Evolutionary conservation across 2,329 filamentous ascomycete species (phyloP).

Genomic region (Paraphaeosphaeria sporulosa): DNA sequence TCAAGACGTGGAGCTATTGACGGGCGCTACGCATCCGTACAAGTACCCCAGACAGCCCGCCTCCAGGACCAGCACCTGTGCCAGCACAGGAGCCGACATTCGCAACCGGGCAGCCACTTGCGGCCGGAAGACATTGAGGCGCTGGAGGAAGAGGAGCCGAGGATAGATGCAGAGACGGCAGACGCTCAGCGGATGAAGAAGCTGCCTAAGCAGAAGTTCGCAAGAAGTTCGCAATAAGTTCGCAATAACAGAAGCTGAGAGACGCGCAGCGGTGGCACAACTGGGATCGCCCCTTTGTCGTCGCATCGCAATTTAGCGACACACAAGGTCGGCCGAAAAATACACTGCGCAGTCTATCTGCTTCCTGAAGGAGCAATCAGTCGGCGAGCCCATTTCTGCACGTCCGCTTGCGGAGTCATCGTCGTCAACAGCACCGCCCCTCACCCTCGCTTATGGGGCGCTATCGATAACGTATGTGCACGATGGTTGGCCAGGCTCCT

Average conservation of each 20-base stretch:
- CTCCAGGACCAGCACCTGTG: not conserved
- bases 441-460: not conserved
- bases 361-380: not conserved
- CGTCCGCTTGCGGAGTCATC: not conserved
- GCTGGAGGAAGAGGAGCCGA: too few relatives aligned
- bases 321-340: not conserved
- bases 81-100: not conserved
- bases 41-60: too few relatives aligned
- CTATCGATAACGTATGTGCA: not conserved
- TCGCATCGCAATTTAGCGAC: not conserved
- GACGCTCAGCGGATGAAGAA: too few relatives aligned
- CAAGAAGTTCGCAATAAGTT: slow-evolving; percentile 13
- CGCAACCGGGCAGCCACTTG: not conserved
- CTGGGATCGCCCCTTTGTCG: not conserved
- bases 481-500: not conserved
- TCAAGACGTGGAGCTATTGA: not conserved
- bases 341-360: not conserved
- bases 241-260: slow-evolving; percentile 12
- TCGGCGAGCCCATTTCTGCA: not conserved
- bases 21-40: too few relatives aligned
- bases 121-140: slow-evolving; percentile 1
- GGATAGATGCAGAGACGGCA: not conserved
- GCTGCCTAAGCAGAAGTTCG: too few relatives aligned
- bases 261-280: slow-evolving; percentile 1
- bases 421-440: slow-evolving; percentile 1